phyloP scores from a whole-genome alignment of 192 early-diverging fungal species.

The Linderina pennispora region DNA sequence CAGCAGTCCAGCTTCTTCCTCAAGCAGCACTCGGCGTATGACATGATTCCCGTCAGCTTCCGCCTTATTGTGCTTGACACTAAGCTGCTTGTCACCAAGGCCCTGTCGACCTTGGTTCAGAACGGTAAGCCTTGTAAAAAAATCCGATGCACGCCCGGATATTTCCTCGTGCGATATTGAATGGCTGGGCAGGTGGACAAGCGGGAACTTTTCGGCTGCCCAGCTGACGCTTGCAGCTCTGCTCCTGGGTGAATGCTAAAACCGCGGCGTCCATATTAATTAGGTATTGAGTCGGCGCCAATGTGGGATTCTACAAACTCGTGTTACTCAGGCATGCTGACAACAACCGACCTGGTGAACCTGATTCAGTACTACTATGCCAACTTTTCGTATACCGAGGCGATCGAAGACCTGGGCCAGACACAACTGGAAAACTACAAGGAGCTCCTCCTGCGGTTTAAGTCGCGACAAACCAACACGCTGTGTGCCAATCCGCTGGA shows the following conservation, averaged over 20 bases:
- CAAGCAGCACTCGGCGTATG: conserved; percentile 83
- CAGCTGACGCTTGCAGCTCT: no score
- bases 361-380: conserved; percentile 90
- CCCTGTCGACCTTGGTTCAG: conserved; percentile 85
- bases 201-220: no score
- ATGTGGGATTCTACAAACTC: conserved; percentile 78
- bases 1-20: conserved; percentile 55
- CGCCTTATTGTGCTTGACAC: conserved; percentile 90
- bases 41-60: conserved; percentile 84
- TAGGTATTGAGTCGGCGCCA: conserved; percentile 89
- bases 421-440: conserved; percentile 45
- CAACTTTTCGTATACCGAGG: conserved; percentile 69
- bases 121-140: conserved; percentile 60
- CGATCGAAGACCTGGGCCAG: conserved; percentile 82
- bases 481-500: conserved; percentile 81
- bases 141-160: no score
- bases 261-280: no score
- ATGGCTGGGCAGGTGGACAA: no score
- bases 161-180: no score
- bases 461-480: conserved; percentile 45
- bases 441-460: conserved; percentile 43
- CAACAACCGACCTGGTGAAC: conserved; percentile 93
- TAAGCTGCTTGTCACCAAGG: conserved; percentile 84
- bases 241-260: no score
- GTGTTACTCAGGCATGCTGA: conserved; percentile 91